Base-by-base conservation (phyloP, 2,329 filamentous ascomycete species). In the Incumbomyces lentus region DNA sequence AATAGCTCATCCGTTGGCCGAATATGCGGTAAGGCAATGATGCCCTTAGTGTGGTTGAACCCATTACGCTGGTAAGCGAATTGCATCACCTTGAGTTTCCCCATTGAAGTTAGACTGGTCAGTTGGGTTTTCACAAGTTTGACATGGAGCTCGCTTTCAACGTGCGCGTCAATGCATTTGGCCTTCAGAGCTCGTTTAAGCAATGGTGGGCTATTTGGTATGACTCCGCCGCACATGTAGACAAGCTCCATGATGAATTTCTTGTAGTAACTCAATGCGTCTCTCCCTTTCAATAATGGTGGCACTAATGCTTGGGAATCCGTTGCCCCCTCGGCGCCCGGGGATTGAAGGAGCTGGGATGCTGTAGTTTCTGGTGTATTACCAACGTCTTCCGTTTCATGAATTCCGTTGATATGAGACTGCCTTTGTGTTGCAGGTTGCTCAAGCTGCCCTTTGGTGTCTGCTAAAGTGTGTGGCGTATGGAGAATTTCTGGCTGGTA, bases 211-310 rank as follows among this genome's bases (percentile, higher is more conserved):
- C 74, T 69, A 32, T 72, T 67, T 2, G 77, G 75, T 44, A 74
- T 79, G 2, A 74, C 70, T 6, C 78, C 78, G 38, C 68, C 67
- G 46, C 72, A 73, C 40, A 68, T 66, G 37, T 73, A 63, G 11
- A 81, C 56, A 33, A 81, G 71, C 19, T 76, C 68, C 57, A 76
- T 60, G 2, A 81, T 63, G 26, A 79, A 72, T 14, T 68, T 69
- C 44, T 64, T 67, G 30, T 50, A 55, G 17, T 37, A 32, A 22
- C 38, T 38, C 13, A 35, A 38, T 42, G 46, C 44, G 53, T 52
- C 42, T 33, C 37, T 55, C n/a, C 34, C 7, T 18, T 53, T 22
- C n/a, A 44, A 19, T 2, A 35, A 18, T 10, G 34, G n/a, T 33
- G 32, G 10, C 8, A 18, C 17, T 13, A 6, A 32, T 8, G 16